Base-by-base conservation (phyloP, 352 stramenopile species). In the Phytophthora cryptogea region DNA sequence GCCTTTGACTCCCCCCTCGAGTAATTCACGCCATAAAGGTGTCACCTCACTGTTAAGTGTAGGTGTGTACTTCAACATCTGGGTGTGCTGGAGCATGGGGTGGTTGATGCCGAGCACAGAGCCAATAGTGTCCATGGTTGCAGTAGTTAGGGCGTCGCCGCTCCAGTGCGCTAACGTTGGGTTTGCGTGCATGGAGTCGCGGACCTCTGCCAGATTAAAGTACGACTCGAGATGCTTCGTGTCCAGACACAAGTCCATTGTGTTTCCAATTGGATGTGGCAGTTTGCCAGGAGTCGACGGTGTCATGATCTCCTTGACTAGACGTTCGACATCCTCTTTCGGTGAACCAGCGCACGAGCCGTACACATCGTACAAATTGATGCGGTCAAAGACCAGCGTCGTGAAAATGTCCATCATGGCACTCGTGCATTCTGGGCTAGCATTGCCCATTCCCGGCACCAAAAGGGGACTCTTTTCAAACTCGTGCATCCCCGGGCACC, bases 321-420 rank as follows among this genome's bases (percentile, higher is more conserved):
- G 71, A 13, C 65, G 65, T 5, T 68, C 47, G 20, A 94, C 48
- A 44, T 79, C 65, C 17, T 82, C 72, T 26, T 87, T 74, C 23
- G 66, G 59, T 17, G 72, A 79, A 4, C 74, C 72, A 9, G 74
- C 70, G 52, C 75, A 89, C 43, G 52, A 70, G 39, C 74, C 64
- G 48, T 89, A 88, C n/a, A 92, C 72, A 47, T 92, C 65, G 67
- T 89, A 92, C 60, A 71, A 59, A 46, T 92, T 89, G 45, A 92
- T 78, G 47, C 74, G 72, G 53, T 64, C 60, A 43, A 72, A 66
- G 13, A 83, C 46, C 17, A 88, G 44, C 8, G 67, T 63, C 35
- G 67, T 62, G 14, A 77, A 49, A 10, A 80, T 42, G 7, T 74
- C 45, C 30, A 80, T 49, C 3, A 53, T 55, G 2, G 63, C 69